Conservation (phyloP, 139 green algal genomes). For the Tetraselmis chui region DNA sequence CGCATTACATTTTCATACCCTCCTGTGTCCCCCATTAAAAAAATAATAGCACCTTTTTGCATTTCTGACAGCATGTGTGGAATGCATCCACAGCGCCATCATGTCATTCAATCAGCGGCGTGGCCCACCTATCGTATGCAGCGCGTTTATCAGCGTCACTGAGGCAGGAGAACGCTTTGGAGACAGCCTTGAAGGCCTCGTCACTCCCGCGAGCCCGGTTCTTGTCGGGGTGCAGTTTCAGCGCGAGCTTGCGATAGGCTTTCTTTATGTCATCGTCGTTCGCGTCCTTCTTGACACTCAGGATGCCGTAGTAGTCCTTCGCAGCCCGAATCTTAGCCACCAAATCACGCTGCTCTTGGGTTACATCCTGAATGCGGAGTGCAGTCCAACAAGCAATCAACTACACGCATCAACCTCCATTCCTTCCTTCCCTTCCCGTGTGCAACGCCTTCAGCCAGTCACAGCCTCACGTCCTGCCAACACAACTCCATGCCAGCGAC, state of each 20-base stretch:
- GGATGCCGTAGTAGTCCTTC: slow-evolving; percentile 43
- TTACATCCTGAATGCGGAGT: slow-evolving; percentile 10
- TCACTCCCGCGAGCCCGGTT: slow-evolving; percentile 40
- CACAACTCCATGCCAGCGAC: no score
- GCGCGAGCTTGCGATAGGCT: slow-evolving; percentile 76
- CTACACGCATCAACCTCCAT: no score
- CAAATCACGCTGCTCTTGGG: slow-evolving; percentile 25
- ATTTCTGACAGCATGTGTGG: no score
- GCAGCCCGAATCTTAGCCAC: slow-evolving; percentile 6
- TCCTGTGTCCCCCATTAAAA: slow-evolving; percentile 6
- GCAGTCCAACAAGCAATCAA: no score
- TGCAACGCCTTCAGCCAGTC: no score
- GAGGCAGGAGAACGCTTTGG: slow-evolving; percentile 47
- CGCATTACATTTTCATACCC: no score
- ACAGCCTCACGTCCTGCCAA: no score
- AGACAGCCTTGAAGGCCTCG: slow-evolving; percentile 57
- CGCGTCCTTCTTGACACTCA: slow-evolving; percentile 41
- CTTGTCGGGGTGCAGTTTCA: slow-evolving; percentile 87
- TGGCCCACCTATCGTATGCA: not conserved
- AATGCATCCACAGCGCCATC: no score
- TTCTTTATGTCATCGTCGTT: slow-evolving; percentile 78
- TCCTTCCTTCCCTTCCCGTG: no score
- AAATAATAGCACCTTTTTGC: no score
- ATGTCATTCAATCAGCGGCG: no score
- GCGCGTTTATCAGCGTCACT: slow-evolving; percentile 39